Conservation (phyloP, 345 rosid genomes). For the Lepidium didymum region DNA sequence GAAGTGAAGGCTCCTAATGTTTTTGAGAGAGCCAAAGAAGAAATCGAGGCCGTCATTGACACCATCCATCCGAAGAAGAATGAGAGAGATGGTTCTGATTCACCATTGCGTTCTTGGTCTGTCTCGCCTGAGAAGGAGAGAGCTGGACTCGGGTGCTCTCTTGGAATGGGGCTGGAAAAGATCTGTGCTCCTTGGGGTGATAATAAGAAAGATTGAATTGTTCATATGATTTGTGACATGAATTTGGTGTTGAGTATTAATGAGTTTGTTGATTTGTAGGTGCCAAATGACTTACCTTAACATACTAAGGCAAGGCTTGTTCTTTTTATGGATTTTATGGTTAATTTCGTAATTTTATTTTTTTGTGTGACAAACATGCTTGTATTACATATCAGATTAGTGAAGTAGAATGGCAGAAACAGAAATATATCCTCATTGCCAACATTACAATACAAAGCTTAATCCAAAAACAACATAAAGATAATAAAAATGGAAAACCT, state of each 20-base stretch:
- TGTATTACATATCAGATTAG: no score
- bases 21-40: slow-evolving; percentile 50
- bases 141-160: slow-evolving; percentile 34
- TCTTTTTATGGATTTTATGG: neutral
- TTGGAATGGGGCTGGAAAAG: slow-evolving; percentile 46
- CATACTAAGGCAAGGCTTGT: neutral
- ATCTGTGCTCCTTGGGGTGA: slow-evolving; percentile 34
- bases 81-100: slow-evolving; percentile 4
- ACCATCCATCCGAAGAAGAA: slow-evolving; percentile 40
- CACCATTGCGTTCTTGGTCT: neutral
- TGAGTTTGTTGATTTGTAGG: slow-evolving; percentile 6
- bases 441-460: no score
- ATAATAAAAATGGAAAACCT: no score
- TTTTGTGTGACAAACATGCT: no score
- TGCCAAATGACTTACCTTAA: neutral
- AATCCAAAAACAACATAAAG: no score
- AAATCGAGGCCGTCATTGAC: slow-evolving; percentile 43
- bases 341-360: no score
- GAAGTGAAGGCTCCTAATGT: slow-evolving; percentile 55
- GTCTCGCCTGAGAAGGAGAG: slow-evolving; percentile 30
- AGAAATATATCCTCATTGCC: no score
- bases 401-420: no score
- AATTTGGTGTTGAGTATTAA: neutral
- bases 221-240: neutral
- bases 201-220: slow-evolving; percentile 17